These are phyloP conservation scores for Sclerotinia trifoliorum DNA, from an alignment of 2,329 filamentous ascomycete species.

Conservation along the genomic window DNA sequence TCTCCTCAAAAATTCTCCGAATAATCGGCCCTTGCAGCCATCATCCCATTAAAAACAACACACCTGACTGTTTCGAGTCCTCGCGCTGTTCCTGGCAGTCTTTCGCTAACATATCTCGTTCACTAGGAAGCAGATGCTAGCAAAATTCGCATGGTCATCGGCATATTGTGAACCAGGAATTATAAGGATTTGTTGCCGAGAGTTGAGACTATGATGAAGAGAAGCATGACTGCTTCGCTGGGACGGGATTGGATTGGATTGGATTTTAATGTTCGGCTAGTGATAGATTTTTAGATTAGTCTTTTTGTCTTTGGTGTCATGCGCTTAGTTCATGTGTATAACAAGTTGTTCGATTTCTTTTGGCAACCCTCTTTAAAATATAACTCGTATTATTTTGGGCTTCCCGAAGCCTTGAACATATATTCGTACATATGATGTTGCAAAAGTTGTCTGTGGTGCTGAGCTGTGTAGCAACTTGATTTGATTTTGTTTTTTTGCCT, in stretches of 20 bases:
- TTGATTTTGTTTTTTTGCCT: neutral
- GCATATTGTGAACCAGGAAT: conserved; percentile 3
- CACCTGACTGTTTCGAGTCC: neutral
- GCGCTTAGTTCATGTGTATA: neutral
- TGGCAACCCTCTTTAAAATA: neutral
- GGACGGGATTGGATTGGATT: neutral
- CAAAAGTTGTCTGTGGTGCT: neutral
- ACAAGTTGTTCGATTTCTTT: neutral
- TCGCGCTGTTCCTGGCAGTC: neutral
- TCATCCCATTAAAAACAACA: neutral
- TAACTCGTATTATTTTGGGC: neutral
- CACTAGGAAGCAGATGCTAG: neutral
- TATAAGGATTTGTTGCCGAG: neutral
- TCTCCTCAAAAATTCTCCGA: neutral
- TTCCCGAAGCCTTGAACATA: neutral
- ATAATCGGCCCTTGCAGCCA: neutral
- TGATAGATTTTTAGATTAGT: neutral
- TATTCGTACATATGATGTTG: neutral
- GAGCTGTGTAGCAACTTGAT: neutral
- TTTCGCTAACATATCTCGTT: neutral
- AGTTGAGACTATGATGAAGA: neutral
- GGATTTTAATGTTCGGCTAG: neutral
- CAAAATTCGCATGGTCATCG: neutral
- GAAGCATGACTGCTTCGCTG: neutral
- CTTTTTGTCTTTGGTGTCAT: neutral